A percentile compares a stretch with the other conserved stretches of the same genome.
phyloP scores from a whole-genome alignment of 768 basidiomycete species.

The Trametes coccinea region DNA sequence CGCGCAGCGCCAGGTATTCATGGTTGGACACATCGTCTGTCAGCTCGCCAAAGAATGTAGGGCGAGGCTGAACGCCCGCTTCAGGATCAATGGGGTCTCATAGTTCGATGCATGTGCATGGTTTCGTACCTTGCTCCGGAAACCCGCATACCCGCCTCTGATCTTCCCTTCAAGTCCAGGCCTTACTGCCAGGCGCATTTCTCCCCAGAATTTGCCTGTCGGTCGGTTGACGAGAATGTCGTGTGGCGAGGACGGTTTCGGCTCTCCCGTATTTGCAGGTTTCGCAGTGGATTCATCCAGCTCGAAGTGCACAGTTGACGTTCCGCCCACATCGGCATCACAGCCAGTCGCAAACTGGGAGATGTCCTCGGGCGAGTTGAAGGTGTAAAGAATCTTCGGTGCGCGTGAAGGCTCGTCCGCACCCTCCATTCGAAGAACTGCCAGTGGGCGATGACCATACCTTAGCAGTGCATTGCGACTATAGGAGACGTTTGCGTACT shows the following conservation, averaged over 20 bases:
- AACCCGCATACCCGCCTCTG: slow-evolving; percentile 87
- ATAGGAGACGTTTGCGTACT: slow-evolving; percentile 32
- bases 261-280: slow-evolving; percentile 19
- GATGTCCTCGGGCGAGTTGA: slow-evolving; percentile 61
- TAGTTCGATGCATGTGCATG: background rate
- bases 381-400: slow-evolving; percentile 65
- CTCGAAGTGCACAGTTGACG: slow-evolving; percentile 75
- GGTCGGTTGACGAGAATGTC: slow-evolving; percentile 41
- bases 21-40: slow-evolving; percentile 83
- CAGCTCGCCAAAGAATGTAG: slow-evolving; percentile 86
- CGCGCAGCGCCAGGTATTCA: slow-evolving; percentile 75
- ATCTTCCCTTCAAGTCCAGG: slow-evolving; percentile 67
- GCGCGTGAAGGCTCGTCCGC: slow-evolving; percentile 59
- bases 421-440: slow-evolving; percentile 78
- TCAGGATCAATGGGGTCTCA: background rate
- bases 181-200: slow-evolving; percentile 70
- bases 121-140: slow-evolving; percentile 74
- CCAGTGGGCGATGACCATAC: background rate
- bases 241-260: slow-evolving; percentile 23
- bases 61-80: slow-evolving; percentile 50
- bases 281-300: slow-evolving; percentile 53
- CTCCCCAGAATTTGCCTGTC: slow-evolving; percentile 77
- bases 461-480: background rate
- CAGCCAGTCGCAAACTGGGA: slow-evolving; percentile 74
- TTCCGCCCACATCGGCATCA: slow-evolving; percentile 87